phyloP scores from a whole-genome alignment of 345 rosid genomes.

The Euphorbia pulcherrima region DNA sequence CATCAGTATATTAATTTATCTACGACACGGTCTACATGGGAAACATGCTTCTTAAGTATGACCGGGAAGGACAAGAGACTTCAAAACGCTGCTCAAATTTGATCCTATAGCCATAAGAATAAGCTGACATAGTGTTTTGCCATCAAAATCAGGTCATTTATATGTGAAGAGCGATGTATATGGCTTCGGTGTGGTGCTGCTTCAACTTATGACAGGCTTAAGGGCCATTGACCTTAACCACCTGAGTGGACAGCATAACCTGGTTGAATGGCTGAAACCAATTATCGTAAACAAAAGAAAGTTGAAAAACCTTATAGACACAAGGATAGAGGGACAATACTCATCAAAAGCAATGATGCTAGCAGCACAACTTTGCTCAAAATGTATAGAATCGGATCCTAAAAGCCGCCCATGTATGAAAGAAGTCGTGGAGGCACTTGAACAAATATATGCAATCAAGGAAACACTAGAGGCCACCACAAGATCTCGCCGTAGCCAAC shows the following conservation, averaged over 20 bases:
- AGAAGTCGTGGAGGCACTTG: slow-evolving; percentile 51
- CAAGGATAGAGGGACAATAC: not conserved
- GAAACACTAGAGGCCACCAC: slow-evolving; percentile 13
- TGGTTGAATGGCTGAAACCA: slow-evolving; percentile 57
- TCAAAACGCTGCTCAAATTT: not conserved
- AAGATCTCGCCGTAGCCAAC: too few species aligned
- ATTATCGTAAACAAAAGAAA: slow-evolving; percentile 37
- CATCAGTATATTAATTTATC: too few species aligned
- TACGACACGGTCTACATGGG: too few species aligned
- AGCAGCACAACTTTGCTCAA: not conserved
- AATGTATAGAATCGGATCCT: not conserved
- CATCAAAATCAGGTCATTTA: slow-evolving; percentile 41
- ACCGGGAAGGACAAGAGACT: too few species aligned
- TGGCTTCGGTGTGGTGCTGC: slow-evolving; percentile 62
- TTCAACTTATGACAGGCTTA: slow-evolving; percentile 52
- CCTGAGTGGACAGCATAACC: slow-evolving; percentile 37
- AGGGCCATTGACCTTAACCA: slow-evolving; percentile 44
- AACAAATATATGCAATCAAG: slow-evolving; percentile 39
- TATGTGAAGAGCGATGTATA: slow-evolving; percentile 70
- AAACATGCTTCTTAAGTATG: too few species aligned
- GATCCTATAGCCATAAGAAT: not conserved
- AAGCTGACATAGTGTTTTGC: not conserved
- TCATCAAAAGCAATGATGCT: not conserved
- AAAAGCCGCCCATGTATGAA: slow-evolving; percentile 50
- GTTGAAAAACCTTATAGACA: slow-evolving; percentile 40